Percentiles rank a stretch among this genome's conserved stretches.
phyloP scores from a whole-genome alignment of 805 yeast species.

The Metschnikowia vanudenii region DNA sequence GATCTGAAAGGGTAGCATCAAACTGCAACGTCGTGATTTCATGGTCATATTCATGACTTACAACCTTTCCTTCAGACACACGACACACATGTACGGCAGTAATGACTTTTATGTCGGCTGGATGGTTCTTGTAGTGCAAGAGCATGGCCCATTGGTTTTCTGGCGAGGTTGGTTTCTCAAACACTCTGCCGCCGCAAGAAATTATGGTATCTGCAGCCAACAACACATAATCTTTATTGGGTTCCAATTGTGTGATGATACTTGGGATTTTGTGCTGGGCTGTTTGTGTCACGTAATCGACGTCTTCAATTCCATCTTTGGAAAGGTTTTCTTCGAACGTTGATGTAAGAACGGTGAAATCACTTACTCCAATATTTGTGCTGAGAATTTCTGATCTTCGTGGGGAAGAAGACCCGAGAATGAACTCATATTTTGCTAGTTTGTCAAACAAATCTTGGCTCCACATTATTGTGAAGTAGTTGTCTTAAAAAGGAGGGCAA shows the following conservation, averaged over 20 bases:
- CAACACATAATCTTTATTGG: conserved; percentile 18
- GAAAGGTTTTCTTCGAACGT: conserved; percentile 74
- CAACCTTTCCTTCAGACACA: conserved; percentile 11
- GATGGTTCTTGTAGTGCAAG: conserved; percentile 20
- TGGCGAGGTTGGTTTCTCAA: conserved; percentile 68
- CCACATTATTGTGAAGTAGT: conserved; percentile 11
- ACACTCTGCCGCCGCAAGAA: conserved; percentile 54
- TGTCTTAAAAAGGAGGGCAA: too few relatives aligned
- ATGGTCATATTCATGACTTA: conserved; percentile 2
- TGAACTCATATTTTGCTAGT: conserved; percentile 29
- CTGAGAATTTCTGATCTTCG: conserved; percentile 70
- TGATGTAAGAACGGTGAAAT: conserved; percentile 52
- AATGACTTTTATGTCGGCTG: conserved; percentile 27
- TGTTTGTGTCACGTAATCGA: conserved; percentile 64
- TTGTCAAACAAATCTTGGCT: conserved; percentile 1
- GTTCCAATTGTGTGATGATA: conserved; percentile 48
- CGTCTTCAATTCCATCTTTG: conserved; percentile 48
- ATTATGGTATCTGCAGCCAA: conserved; percentile 83
- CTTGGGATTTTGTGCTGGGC: conserved; percentile 64
- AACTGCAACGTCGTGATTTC: conserved; percentile 50
- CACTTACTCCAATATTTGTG: conserved; percentile 49
- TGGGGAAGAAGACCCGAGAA: conserved; percentile 84
- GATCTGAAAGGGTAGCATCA: conserved; percentile 47
- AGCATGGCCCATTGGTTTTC: conserved; percentile 32
- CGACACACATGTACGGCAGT: conserved; percentile 34